A percentile compares a stretch with the other conserved stretches of the same genome.
These are phyloP conservation scores for Lichtheimia corymbifera DNA, from an alignment of 371 early-diverging fungal genomes.

Conservation along the genomic window DNA sequence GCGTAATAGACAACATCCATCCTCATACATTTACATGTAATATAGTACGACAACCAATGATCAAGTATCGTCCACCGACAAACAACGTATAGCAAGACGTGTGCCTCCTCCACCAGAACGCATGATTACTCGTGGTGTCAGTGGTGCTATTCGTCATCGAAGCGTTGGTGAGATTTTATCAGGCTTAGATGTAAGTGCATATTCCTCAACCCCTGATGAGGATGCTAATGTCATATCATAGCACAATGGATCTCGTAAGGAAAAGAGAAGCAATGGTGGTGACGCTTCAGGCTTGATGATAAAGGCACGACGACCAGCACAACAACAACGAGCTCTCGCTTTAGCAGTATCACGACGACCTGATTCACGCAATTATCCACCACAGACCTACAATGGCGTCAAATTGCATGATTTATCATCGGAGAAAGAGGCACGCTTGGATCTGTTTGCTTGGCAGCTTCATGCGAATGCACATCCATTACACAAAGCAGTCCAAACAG, in stretches of 20 bases:
- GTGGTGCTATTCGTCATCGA: conserved; percentile 64
- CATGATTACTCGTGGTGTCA: conserved; percentile 74
- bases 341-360: conserved; percentile 17
- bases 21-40: neutral
- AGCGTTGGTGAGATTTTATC: conserved; percentile 62
- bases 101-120: conserved; percentile 64
- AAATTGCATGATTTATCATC: conserved; percentile 35
- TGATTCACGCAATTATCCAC: conserved; percentile 31
- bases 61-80: neutral
- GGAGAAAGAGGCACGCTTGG: conserved; percentile 40
- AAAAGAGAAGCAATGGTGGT: neutral
- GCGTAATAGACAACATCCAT: too few species aligned
- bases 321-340: conserved; percentile 21
- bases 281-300: neutral
- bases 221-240: neutral
- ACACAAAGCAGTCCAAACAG: conserved; percentile 61
- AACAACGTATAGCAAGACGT: conserved; percentile 22
- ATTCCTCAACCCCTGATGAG: neutral
- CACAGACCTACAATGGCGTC: conserved; percentile 46
- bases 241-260: conserved; percentile 11
- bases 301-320: conserved; percentile 4
- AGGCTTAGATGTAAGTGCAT: conserved; percentile 41
- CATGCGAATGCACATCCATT: conserved; percentile 73
- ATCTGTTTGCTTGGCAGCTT: conserved; percentile 75
- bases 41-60: neutral